These are phyloP conservation scores for Suillus cothurnatus DNA, from an alignment of 768 basidiomycete genomes.

Conservation along the genomic window DNA sequence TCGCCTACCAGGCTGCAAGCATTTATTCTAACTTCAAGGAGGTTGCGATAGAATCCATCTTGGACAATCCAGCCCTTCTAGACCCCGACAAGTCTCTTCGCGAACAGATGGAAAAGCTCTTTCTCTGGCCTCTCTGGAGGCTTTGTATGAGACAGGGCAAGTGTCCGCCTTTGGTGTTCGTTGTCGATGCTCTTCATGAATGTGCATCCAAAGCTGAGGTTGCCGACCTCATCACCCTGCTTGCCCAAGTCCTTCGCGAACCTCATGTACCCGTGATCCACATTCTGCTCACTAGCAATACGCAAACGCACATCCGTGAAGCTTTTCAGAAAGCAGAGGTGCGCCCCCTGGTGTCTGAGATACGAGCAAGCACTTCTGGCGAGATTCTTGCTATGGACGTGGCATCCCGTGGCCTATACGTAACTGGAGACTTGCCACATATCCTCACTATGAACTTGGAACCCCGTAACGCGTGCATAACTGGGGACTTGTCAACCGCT, in stretches of 20 bases:
- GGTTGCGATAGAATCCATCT: background rate
- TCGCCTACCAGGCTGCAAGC: background rate
- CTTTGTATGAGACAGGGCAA: too few relatives aligned
- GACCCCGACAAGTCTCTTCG: background rate
- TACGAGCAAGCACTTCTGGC: background rate
- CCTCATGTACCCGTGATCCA: background rate
- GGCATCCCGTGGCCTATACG: background rate
- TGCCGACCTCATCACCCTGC: background rate
- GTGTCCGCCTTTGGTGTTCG: background rate
- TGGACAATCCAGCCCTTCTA: background rate
- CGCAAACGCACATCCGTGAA: background rate
- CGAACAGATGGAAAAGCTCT: background rate
- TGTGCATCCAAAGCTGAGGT: background rate
- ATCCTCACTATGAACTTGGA: background rate
- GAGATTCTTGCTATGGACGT: background rate
- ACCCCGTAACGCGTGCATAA: background rate
- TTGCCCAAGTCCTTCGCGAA: background rate
- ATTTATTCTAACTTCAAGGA: rapidly evolving
- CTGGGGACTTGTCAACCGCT: background rate
- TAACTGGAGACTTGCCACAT: background rate
- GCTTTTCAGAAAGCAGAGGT: background rate
- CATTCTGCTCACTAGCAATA: background rate
- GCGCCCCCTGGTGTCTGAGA: background rate
- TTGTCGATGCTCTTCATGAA: background rate
- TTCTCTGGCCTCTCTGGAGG: background rate